Base-by-base conservation (phyloP, 495 filamentous ascomycete species). In the Mycothermus thermophilus region DNA sequence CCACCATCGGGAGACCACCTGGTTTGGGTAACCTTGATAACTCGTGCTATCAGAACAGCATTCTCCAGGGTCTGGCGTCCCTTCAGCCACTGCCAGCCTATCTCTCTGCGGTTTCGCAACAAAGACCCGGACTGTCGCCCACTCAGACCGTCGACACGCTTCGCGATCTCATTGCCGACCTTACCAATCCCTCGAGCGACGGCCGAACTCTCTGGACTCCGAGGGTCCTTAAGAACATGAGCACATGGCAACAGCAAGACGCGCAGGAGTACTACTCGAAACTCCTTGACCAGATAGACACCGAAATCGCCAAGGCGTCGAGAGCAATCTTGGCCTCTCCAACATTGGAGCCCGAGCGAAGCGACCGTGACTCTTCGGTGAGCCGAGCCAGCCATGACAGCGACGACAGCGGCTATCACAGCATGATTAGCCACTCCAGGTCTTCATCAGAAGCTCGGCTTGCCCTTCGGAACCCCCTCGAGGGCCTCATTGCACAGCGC, bases 241-340 rank as follows among this genome's bases (percentile, higher is more conserved):
- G 77, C 50, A 88, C 79, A 30, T 90, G 80, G 77, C 79, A 93
- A 53, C 92, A 99, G 48, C 92, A 99, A 50, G 92, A 99, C 62
- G 92, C 92, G 4, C 92, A 99, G 55, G 92, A 99, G 54, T 99
- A 94, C 51, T 93, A 82, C 36, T 84, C 85, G 12, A 93, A 87
- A 46, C 60, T 99, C 16, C 63, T 93, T 35, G 83, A 88, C 32
- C 75, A 87, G 42, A 60, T 99, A 27, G 85, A 96, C 45, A 77
- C 78, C 44, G 86, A 92, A 43, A 62, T 81, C 17, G 53, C 59
- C 12, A 64, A 65, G 31, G 67, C 62, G 14, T 52, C 63, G 5
- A 40, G 41, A 21, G 58, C 58, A 2, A 58, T 62, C 12, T 47
- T 60, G 41, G 55, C 58, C 27, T 40, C 56, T 32, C 30, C 51